phyloP scores from a whole-genome alignment of 768 basidiomycete species.

The Mrakia gelida region DNA sequence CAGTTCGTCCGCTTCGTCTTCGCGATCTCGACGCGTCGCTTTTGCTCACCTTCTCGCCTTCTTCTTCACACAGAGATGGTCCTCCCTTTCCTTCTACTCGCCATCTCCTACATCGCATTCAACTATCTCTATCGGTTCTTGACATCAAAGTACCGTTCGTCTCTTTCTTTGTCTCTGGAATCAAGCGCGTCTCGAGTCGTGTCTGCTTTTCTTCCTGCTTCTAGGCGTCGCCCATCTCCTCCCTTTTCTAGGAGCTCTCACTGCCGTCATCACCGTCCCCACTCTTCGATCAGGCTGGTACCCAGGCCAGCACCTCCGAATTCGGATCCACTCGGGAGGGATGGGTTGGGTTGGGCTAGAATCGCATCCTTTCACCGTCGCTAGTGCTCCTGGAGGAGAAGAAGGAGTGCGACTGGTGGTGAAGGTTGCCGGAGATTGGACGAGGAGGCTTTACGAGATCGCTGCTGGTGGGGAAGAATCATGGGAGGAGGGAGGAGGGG shows the following conservation, averaged over 20 bases:
- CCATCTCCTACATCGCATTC: slow-evolving; percentile 31
- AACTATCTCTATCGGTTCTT: slow-evolving; percentile 35
- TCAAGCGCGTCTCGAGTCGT: no score
- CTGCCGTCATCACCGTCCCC: slow-evolving; percentile 33
- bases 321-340: slow-evolving; percentile 31
- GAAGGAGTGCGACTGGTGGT: slow-evolving; percentile 16
- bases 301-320: slow-evolving; percentile 34
- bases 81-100: slow-evolving; percentile 35
- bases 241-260: slow-evolving; percentile 28
- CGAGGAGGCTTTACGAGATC: slow-evolving; percentile 27
- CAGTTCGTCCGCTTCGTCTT: background rate
- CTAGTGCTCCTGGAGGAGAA: slow-evolving; percentile 20
- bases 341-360: slow-evolving; percentile 31
- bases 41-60: background rate
- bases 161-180: background rate
- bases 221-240: background rate
- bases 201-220: background rate
- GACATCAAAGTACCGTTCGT: slow-evolving; percentile 31
- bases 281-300: slow-evolving; percentile 25
- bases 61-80: slow-evolving; percentile 22
- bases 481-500: background rate
- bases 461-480: slow-evolving; percentile 3
- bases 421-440: slow-evolving; percentile 34
- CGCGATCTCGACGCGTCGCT: background rate
- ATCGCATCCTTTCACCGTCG: slow-evolving; percentile 34